These are phyloP conservation scores for Apiospora koreana DNA, from an alignment of 2,329 filamentous ascomycete species.

Conservation along the genomic window DNA sequence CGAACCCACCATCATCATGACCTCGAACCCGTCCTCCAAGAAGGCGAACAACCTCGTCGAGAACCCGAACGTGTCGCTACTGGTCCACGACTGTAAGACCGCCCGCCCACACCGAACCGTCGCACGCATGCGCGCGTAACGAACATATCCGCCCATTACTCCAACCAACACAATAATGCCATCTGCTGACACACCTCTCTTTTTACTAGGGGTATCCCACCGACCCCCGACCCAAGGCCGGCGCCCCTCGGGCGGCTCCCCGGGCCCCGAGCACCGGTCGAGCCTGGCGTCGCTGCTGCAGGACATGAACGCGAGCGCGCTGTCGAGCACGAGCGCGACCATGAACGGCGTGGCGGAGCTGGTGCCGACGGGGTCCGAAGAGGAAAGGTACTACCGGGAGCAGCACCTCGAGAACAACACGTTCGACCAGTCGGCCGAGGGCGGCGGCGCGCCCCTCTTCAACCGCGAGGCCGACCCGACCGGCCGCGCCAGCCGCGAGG, in stretches of 20 bases:
- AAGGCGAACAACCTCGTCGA: conserved; percentile 80
- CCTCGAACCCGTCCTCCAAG: conserved; percentile 76
- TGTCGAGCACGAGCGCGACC: conserved; percentile 87
- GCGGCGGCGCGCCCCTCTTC: conserved; percentile 41
- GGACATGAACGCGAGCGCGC: conserved; percentile 85
- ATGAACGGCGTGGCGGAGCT: conserved; percentile 87
- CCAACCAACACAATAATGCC: neutral
- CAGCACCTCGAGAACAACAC: conserved; percentile 91
- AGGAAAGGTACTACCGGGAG: conserved; percentile 82
- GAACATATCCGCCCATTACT: too few species aligned
- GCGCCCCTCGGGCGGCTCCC: conserved; percentile 61
- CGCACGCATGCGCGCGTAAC: neutral
- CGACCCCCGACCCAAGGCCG: conserved; percentile 75
- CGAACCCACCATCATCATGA: conserved; percentile 91
- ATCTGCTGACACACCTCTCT: neutral
- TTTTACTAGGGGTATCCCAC: conserved; percentile 73
- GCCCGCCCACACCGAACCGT: neutral
- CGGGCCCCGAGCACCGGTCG: conserved; percentile 65
- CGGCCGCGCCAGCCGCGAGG: conserved; percentile 37
- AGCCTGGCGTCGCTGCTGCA: conserved; percentile 81
- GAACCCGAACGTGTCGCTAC: conserved; percentile 85
- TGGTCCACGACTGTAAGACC: conserved; percentile 84
- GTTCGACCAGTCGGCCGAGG: conserved; percentile 59
- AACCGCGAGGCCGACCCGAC: conserved; percentile 30
- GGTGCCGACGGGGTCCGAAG: conserved; percentile 70